Conservation (phyloP, 306 rosid species). For the Vigna nakashimae region DNA sequence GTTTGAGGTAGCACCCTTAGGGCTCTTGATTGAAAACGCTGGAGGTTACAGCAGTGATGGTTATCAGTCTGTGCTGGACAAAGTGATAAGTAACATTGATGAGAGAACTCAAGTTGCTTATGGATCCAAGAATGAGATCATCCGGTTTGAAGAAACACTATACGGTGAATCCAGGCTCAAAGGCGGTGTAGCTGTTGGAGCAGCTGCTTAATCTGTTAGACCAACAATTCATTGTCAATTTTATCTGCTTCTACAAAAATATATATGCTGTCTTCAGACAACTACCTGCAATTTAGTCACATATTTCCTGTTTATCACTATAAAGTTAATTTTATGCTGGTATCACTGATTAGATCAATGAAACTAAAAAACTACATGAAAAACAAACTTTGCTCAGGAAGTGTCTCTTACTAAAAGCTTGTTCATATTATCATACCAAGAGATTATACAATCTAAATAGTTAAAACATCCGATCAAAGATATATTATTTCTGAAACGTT, state of each 20-base stretch:
- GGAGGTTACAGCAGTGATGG: conserved; percentile 99
- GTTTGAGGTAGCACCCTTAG: conserved; percentile 99
- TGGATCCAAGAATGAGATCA: conserved; percentile 92
- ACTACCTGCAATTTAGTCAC: conserved; percentile 32
- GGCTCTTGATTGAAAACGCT: conserved; percentile 85
- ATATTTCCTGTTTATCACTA: conserved; percentile 35
- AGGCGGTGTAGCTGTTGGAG: conserved; percentile 91
- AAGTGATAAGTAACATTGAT: conserved; percentile 72
- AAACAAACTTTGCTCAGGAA: neutral
- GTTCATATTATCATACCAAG: neutral
- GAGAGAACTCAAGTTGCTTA: conserved; percentile 98
- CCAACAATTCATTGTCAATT: conserved; percentile 20
- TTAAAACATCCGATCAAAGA: neutral
- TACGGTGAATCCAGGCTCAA: conserved; percentile 97
- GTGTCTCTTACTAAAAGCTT: neutral
- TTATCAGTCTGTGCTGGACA: conserved; percentile 79
- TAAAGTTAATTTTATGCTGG: conserved; percentile 29
- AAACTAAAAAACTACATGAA: neutral
- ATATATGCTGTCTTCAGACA: conserved; percentile 40
- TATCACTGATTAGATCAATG: neutral
- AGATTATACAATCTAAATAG: neutral
- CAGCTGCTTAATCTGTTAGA: conserved; percentile 62
- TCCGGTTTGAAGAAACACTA: conserved; percentile 91
- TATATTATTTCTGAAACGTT: neutral
- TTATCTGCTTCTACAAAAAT: conserved; percentile 23